A percentile compares a stretch with the other conserved stretches of the same genome.
Evolutionary conservation across 495 filamentous ascomycete species (phyloP).

Genomic region (Staphylotrichum tortipilum): DNA sequence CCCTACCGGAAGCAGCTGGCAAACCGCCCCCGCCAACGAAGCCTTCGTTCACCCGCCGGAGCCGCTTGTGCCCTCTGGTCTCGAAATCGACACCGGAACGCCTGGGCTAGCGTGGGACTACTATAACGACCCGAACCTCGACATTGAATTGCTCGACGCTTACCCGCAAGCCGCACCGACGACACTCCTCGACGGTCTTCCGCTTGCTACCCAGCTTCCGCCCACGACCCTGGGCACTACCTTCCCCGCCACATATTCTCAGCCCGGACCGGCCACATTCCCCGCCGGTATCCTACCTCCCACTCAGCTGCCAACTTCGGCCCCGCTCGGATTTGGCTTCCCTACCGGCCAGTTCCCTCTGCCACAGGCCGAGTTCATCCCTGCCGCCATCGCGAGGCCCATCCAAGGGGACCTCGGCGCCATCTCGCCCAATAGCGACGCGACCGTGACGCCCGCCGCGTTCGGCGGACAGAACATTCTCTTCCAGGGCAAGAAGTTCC

Average conservation of each 20-base stretch:
- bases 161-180: slow-evolving; percentile 7
- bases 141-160: slow-evolving; percentile 2
- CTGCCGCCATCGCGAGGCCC: not conserved
- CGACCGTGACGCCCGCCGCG: slow-evolving; percentile 13
- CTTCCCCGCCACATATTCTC: slow-evolving; percentile 3
- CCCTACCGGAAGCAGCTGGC: slow-evolving; percentile 19
- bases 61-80: slow-evolving; percentile 1
- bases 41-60: slow-evolving; percentile 6
- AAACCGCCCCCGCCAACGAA: slow-evolving; percentile 15
- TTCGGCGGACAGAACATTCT: slow-evolving; percentile 14
- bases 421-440: slow-evolving; percentile 16
- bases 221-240: slow-evolving; percentile 7
- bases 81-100: slow-evolving; percentile 21
- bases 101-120: slow-evolving; percentile 25
- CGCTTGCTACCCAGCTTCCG: slow-evolving; percentile 2
- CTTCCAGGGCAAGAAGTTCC: slow-evolving; percentile 6
- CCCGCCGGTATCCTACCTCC: slow-evolving; percentile 7
- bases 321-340: slow-evolving; percentile 11
- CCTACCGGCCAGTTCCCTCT: slow-evolving; percentile 6
- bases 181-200: slow-evolving; percentile 2
- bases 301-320: not conserved
- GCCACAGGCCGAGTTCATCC: not conserved
- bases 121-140: slow-evolving; percentile 22
- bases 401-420: slow-evolving; percentile 11
- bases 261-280: slow-evolving; percentile 2